Percentiles rank a stretch among this genome's conserved stretches.
Evolutionary conservation across 1,284 basidiomycete genomes (phyloP).

Genomic region (Rhodotorula sp.): DNA sequence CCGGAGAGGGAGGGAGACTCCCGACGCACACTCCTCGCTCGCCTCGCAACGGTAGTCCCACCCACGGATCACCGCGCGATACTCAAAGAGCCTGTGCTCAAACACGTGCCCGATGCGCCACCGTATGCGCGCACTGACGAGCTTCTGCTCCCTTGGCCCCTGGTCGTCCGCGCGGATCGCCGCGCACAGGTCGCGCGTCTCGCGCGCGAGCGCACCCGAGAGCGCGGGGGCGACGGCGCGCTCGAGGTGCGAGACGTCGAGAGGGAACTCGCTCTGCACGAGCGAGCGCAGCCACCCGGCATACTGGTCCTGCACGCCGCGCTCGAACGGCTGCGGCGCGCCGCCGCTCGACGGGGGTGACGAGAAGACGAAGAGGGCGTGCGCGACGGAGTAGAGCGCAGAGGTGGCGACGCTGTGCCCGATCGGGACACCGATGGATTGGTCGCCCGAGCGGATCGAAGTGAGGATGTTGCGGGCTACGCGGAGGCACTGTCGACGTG

Average conservation of each 20-base stretch:
- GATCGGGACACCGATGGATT: constrained; percentile 1
- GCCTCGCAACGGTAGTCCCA: constrained; percentile 38
- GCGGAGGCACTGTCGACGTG: constrained; percentile 23
- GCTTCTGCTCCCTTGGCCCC: constrained; percentile 5
- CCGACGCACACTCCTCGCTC: constrained; percentile 29
- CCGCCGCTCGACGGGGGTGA: not conserved
- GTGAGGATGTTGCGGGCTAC: constrained; percentile 37
- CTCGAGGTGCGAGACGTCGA: constrained; percentile 24
- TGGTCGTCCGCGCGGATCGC: constrained; percentile 27
- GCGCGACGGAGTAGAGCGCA: constrained; percentile 23
- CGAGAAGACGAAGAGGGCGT: constrained; percentile 20
- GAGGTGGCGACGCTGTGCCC: constrained; percentile 7
- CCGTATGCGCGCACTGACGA: constrained; percentile 8
- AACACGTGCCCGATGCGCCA: constrained; percentile 30
- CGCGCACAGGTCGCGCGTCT: constrained; percentile 6
- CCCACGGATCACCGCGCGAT: constrained; percentile 27
- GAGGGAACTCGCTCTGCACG: constrained; percentile 28
- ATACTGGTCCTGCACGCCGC: constrained; percentile 8
- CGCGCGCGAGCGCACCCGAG: not conserved
- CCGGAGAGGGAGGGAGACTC: not conserved
- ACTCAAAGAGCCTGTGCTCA: constrained; percentile 29
- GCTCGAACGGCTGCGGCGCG: not conserved
- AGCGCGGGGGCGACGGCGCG: not conserved
- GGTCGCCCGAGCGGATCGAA: constrained; percentile 28
- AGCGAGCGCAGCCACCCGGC: constrained; percentile 29